Base-by-base conservation (phyloP, 2,329 filamentous ascomycete species). In the Phoma sp. region DNA sequence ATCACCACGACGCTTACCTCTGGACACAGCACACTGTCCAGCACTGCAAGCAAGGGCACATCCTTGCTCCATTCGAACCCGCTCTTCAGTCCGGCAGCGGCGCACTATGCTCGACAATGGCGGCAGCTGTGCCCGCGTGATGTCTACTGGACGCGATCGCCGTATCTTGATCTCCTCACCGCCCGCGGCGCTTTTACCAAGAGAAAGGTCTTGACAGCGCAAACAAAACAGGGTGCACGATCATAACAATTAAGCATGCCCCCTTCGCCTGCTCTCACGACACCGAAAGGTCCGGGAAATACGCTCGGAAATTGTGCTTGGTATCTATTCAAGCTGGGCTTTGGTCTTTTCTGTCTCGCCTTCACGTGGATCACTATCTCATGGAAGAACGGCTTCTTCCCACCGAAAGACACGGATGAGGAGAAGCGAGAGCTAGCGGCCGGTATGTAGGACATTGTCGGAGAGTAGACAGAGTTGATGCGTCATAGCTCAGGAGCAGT, bases 401-500 rank as follows among this genome's bases (percentile, higher is more conserved):
- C 64, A 53, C 66, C 66, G 11, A 60, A 54, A 27, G 61, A 68
- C 24, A 67, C 50, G 13, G 57, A 61, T 7, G 63, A 68, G 27
- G 69, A 71, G 58, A 69, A 69, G 40, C 50, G 60, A 30, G 65
- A 69, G 35, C 58, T 75, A 22, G 58, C 52, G 14, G 50, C 45
- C 39, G 68, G 72, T 73, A 66, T 3, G 52, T 22, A 3, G 1
- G 9, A 27, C 10, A 8, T 32, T 8, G 4, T 11, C 7, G 1
- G 11, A 8, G 4, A 9, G 7, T 8, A 13, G 2, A 18, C 3
- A 18, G 4, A n/a, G 47, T 54, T 62, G 40, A 61, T 27, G 8
- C 7, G 8, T 33, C 43, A 27, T 40, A 85, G 83, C 80, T 47
- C 79, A 79, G 59, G 72, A 82, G 56, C 74, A 76, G 35, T 76